Evolutionary conservation across 257 asterid species (phyloP), one percentile per base, ranked within the genome.

Genomic region (Handroanthus guayacan): DNA sequence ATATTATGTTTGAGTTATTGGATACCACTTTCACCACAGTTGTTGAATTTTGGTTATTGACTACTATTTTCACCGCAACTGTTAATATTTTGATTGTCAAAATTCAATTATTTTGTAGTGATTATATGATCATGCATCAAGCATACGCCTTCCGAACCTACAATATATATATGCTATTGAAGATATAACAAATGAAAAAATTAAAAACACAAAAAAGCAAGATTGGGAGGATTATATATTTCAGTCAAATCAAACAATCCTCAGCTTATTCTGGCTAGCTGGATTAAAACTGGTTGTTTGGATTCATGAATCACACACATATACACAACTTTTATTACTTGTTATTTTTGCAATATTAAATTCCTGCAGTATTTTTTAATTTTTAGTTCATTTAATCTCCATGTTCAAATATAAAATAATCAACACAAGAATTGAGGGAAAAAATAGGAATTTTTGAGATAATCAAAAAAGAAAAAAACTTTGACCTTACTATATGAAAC

Each of bases 271-370:
- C 43, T 67, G 17, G 67, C 58, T 52, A 62, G 78, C 73, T 65
- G 73, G 13, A 52, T 38, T 20, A 41, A 65, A 54, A 31, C 60
- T 75, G 72, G 65, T 48, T 14, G 3, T 75, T n/a, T 39, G 67
- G 73, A 11, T 75, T 65, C 79, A 65, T 75, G 79, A 75, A 75
- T 69, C 72, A 17, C 12, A 55, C 18, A 18, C 8, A 65, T 16
- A 11, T 9, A 63, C 7, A 18, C 51, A 18, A 13, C 17, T 25
- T 38, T 9, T 70, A 12, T 50, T 38, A 74, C 37, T 47, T 18
- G 8, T 12, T 12, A 8, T 56, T 55, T 11, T 8, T 72, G n/a
- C 5, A 57, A 3, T 72, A 60, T 39, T 56, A 11, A 18, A 20
- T 18, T 14, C n/a, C 8, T 60, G 14, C 13, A 54, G 25, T 16